Percentiles rank a stretch among this genome's conserved stretches.
Evolutionary conservation across 805 yeast genomes (phyloP).

Genomic region (Candida chauliodis): DNA sequence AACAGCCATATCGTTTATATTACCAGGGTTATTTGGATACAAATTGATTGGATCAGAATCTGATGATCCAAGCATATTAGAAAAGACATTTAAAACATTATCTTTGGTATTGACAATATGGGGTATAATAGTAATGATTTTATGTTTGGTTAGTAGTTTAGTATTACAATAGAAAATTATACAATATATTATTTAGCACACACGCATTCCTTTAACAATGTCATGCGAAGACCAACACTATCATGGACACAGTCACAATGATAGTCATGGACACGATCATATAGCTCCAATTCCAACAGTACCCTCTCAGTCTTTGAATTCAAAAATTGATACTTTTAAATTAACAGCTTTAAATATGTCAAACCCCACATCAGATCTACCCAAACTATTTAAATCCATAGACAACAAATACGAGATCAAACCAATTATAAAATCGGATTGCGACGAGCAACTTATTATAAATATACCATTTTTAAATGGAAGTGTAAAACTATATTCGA

Average conservation of each 20-base stretch:
- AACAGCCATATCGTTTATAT: conserved; percentile 82
- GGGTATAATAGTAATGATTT: conserved; percentile 68
- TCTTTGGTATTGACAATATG: conserved; percentile 58
- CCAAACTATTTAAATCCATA: conserved; percentile 50
- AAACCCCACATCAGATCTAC: conserved; percentile 48
- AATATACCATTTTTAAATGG: conserved; percentile 75
- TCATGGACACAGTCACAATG: conserved; percentile 24
- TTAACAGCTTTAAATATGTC: conserved; percentile 62
- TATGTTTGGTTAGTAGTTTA: conserved; percentile 43
- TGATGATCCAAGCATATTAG: conserved; percentile 21
- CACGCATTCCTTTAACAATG: too few species aligned
- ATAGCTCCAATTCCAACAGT: conserved; percentile 69
- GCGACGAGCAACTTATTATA: conserved; percentile 76
- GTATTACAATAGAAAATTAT: conserved; percentile 6
- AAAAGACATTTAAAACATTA: conserved; percentile 36
- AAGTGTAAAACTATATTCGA: conserved; percentile 66
- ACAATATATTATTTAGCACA: too few species aligned
- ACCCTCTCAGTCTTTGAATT: conserved; percentile 62
- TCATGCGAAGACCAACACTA: conserved; percentile 29
- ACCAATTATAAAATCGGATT: conserved; percentile 59
- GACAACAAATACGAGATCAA: conserved; percentile 47
- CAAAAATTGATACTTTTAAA: conserved; percentile 56
- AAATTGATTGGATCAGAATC: conserved; percentile 56
- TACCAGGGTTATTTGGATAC: conserved; percentile 86
- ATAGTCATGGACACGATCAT: conserved; percentile 31